phyloP scores from a whole-genome alignment of 495 filamentous ascomycete species.

The Penicillium goetzii region DNA sequence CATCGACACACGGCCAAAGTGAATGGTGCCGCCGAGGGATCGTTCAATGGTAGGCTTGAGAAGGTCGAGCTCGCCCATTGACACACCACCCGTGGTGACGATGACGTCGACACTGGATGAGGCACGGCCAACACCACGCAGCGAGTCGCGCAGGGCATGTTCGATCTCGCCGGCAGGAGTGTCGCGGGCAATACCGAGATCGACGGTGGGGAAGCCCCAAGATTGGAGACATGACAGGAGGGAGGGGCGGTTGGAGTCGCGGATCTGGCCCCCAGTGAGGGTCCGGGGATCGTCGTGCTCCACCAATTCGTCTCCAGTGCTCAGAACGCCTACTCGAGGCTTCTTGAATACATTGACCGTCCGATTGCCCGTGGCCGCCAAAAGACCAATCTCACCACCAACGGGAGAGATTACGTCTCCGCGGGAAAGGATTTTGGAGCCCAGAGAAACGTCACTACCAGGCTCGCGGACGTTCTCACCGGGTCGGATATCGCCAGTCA shows the following conservation, averaged over 20 bases:
- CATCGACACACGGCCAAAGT: conserved; percentile 96
- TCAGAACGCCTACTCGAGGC: conserved; percentile 83
- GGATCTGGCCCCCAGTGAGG: conserved; percentile 78
- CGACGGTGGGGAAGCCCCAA: conserved; percentile 79
- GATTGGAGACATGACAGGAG: conserved; percentile 73
- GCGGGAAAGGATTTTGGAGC: conserved; percentile 68
- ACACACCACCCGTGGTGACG: conserved; percentile 92
- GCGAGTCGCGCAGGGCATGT: conserved; percentile 68
- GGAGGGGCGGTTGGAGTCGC: conserved; percentile 89
- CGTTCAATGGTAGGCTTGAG: conserved; percentile 97
- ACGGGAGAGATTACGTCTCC: conserved; percentile 79
- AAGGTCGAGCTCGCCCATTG: conserved; percentile 97
- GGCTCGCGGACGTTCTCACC: conserved; percentile 91
- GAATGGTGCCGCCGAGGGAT: conserved; percentile 85
- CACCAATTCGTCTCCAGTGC: conserved; percentile 94
- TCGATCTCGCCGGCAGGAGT: conserved; percentile 73
- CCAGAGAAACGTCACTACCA: conserved; percentile 79
- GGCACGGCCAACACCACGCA: conserved; percentile 55
- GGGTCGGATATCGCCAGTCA: conserved; percentile 70
- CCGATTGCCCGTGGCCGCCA: conserved; percentile 79
- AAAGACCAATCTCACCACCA: conserved; percentile 87
- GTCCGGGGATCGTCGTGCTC: conserved; percentile 65
- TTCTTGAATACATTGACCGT: conserved; percentile 76
- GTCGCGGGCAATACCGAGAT: conserved; percentile 87
- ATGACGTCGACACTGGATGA: conserved; percentile 68